Conservation (phyloP, 352 stramenopile genomes). For the Globisporangium yorkense region DNA sequence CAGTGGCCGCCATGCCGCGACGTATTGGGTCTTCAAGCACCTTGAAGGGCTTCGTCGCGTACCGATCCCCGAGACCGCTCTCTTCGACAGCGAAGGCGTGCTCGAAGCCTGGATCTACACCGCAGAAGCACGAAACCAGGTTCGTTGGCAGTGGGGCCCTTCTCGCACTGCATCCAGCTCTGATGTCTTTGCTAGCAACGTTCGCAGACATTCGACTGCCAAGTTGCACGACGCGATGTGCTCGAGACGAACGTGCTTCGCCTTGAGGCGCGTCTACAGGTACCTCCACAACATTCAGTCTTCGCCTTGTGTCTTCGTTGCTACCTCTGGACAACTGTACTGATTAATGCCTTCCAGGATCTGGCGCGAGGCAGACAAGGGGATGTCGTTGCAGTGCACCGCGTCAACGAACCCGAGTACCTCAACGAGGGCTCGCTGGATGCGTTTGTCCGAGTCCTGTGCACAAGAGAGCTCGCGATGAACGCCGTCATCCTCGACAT, state of each 20-base stretch:
- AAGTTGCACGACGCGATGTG: constrained; percentile 10
- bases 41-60: constrained; percentile 20
- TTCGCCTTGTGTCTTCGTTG: neutral
- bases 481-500: constrained; percentile 15
- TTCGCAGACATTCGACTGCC: neutral
- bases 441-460: constrained; percentile 18
- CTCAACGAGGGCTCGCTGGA: constrained; percentile 23
- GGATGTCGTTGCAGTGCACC: constrained; percentile 15
- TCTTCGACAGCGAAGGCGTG: constrained; percentile 38
- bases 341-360: constrained; percentile 9
- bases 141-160: neutral
- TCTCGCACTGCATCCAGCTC: too few species aligned
- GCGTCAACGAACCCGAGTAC: constrained; percentile 2
- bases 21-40: constrained; percentile 27
- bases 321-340: neutral
- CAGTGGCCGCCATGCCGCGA: constrained; percentile 15
- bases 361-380: constrained; percentile 6
- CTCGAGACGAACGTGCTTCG: constrained; percentile 31
- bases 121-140: constrained; percentile 7
- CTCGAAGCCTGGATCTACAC: constrained; percentile 28
- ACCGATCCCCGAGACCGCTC: constrained; percentile 24
- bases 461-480: constrained; percentile 24
- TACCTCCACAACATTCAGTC: constrained; percentile 1
- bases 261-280: constrained; percentile 32
- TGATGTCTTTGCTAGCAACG: neutral